Base-by-base conservation (phyloP, 2,329 filamentous ascomycete genomes). In the Xylariaceae sp. region DNA sequence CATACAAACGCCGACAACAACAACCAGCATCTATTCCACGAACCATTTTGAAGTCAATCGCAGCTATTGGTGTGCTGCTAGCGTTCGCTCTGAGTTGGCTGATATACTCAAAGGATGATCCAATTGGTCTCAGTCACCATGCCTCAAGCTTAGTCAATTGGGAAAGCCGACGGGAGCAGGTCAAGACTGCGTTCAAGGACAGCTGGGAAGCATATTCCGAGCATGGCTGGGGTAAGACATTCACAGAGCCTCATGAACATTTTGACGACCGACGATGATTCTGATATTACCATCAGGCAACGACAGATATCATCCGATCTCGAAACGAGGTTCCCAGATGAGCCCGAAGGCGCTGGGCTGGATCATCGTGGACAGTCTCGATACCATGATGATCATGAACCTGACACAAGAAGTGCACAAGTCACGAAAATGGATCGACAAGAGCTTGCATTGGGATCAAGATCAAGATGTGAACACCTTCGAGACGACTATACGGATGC, bases 361-460 rank as follows among this genome's bases (percentile, higher is more conserved):
- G 92, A 96, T 96, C 62, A 96, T 97, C 54, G 85, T 97, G 51
- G 92, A 97, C 71, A 84, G 91, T 10, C 75, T 97, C 54, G 92
- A 97, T 69, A 97, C 92, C 1, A 80, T 96, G 76, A 97, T 97
- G 75, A 76, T 97, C 54, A 97, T 97, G 92, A 96, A 96, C 68
- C 75, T 95, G 57, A 96, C 91, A 11, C 85, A 82, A 32, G 83
- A 90, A 54, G 76, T 97, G 39, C 79, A 83, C 33, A 83, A 92
- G 63, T 90, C 92, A 32, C 80, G 91, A 44, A 81, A 94, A 65
- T 97, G 92, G 92, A 81, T 97, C 38, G 77, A 87, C 2, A 84
- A 82, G 9, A 85, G 83, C 9, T 70, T 96, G 49, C 84, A 82
- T 17, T 96, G 94, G 72, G 83, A 95, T 50, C 89, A 95, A 68